Percentiles rank a stretch among this genome's conserved stretches.
phyloP scores from a whole-genome alignment of 148 eudicot genomes.

The Rhododendron kiyosumense region DNA sequence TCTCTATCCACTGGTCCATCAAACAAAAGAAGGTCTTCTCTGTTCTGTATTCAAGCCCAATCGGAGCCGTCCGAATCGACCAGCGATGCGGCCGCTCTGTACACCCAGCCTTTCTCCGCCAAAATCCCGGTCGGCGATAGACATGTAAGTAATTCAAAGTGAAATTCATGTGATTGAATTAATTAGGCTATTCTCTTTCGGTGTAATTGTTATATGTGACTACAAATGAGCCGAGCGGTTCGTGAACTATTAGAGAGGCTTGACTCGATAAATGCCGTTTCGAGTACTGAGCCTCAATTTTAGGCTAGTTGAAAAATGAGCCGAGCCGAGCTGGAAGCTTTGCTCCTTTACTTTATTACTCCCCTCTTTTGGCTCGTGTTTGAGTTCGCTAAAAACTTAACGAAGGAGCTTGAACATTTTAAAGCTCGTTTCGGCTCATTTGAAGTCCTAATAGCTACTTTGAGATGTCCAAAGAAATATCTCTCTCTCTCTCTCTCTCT shows the following conservation, averaged over 20 bases:
- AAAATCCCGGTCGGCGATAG: conserved; percentile 91
- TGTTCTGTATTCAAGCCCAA: conserved; percentile 20
- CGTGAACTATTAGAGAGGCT: no score
- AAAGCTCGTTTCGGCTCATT: no score
- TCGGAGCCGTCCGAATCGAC: conserved; percentile 13
- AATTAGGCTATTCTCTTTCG: background rate
- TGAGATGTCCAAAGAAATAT: background rate
- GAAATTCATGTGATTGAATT: background rate
- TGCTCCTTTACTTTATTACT: no score
- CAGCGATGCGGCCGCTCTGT: conserved; percentile 10
- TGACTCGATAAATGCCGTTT: no score
- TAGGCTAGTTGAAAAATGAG: no score
- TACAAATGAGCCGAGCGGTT: background rate
- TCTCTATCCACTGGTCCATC: conserved; percentile 17
- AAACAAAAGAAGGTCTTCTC: background rate
- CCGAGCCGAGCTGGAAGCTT: no score
- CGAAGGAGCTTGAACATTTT: no score
- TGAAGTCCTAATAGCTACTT: background rate
- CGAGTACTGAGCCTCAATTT: no score
- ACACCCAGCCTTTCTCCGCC: conserved; percentile 37
- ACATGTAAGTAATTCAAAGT: conserved; percentile 40
- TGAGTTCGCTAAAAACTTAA: no score
- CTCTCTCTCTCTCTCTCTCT: no score
- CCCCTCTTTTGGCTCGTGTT: no score
- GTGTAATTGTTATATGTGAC: background rate